Conservation (phyloP, 1,139 yeast species). For the Zygoascus sp. region DNA sequence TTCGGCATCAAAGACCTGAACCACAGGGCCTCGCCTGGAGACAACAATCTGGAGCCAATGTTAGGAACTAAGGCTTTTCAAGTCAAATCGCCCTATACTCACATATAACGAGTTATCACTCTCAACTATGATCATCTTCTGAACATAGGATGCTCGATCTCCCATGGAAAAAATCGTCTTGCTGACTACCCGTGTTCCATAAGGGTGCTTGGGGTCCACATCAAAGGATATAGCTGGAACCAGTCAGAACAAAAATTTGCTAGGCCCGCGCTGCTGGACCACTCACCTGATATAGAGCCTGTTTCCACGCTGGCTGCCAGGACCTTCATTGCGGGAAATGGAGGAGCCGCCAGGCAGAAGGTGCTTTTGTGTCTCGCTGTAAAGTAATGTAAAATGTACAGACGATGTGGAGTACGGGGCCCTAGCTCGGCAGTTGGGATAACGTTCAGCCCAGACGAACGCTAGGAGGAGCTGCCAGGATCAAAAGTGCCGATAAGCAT, state of each 20-base stretch:
- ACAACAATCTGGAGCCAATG: conserved; percentile 26
- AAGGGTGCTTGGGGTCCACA: conserved; percentile 9
- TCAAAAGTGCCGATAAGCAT: too few relatives aligned
- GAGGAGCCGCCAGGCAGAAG: too few relatives aligned
- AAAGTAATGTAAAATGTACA: too few relatives aligned
- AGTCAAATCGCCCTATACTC: conserved; percentile 17
- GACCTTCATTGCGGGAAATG: conserved; percentile 26
- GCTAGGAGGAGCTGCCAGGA: too few relatives aligned
- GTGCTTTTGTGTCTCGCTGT: too few relatives aligned
- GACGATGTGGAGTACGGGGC: not conserved
- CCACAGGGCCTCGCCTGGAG: conserved; percentile 34
- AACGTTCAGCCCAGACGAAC: too few relatives aligned
- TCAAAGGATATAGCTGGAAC: conserved; percentile 8
- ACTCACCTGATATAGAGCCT: conserved; percentile 29
- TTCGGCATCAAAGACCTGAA: conserved; percentile 32
- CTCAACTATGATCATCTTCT: conserved; percentile 27
- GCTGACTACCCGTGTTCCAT: not conserved
- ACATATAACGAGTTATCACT: conserved; percentile 22
- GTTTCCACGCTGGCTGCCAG: conserved; percentile 30
- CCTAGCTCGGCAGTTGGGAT: too few relatives aligned
- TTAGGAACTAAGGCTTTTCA: not conserved
- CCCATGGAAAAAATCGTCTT: conserved; percentile 23
- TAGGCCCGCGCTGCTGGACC: too few relatives aligned
- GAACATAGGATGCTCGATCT: conserved; percentile 31
- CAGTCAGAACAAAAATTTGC: too few relatives aligned